Conservation (phyloP, 768 basidiomycete species). For the Naganishia onofrii region DNA sequence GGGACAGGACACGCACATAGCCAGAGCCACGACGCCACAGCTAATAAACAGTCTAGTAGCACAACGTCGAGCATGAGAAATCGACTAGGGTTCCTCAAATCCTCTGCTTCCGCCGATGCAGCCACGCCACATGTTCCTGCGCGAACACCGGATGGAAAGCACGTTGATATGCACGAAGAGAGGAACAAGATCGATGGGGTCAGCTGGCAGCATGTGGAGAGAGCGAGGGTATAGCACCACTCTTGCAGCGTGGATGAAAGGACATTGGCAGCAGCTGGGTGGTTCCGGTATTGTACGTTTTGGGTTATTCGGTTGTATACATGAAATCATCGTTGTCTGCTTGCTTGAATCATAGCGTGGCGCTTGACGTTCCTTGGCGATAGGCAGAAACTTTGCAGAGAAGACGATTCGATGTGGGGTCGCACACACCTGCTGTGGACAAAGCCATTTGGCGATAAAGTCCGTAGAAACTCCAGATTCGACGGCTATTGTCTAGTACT, state of each 20-base stretch:
- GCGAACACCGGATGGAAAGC: background rate
- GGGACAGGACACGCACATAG: background rate
- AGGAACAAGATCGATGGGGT: background rate
- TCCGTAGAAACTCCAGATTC: too few species aligned
- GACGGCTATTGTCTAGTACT: too few species aligned
- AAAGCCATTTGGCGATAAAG: too few species aligned
- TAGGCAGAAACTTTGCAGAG: too few species aligned
- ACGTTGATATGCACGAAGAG: background rate
- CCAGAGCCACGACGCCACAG: background rate
- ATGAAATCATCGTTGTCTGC: background rate
- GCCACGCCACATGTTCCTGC: background rate
- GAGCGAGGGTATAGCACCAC: background rate
- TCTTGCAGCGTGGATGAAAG: background rate
- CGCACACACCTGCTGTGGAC: too few species aligned
- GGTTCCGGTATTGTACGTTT: background rate
- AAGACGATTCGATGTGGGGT: too few species aligned
- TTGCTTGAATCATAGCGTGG: too few species aligned
- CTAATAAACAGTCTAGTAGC: background rate
- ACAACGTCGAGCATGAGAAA: constrained; percentile 4
- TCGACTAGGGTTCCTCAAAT: constrained; percentile 8
- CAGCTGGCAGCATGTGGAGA: constrained; percentile 20
- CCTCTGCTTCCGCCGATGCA: background rate
- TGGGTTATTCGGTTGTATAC: background rate
- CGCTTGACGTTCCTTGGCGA: too few species aligned
- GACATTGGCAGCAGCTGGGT: background rate